Conservation (phyloP, 1,139 yeast species). For the Suzukiozyma palmioleophila region DNA sequence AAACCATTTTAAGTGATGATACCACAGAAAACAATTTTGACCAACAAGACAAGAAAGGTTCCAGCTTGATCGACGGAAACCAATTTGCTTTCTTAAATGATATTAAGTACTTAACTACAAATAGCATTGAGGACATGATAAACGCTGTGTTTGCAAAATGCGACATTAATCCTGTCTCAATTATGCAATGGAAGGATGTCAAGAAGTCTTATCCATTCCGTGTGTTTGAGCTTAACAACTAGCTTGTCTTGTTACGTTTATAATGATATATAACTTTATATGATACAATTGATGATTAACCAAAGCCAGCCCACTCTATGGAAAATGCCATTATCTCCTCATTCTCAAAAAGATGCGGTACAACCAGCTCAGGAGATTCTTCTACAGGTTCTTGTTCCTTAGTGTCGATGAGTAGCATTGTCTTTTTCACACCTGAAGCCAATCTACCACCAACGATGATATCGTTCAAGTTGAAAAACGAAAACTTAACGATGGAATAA, state of each 20-base stretch:
- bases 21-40: conserved; percentile 1
- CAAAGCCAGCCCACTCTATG: conserved; percentile 82
- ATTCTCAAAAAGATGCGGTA: background rate
- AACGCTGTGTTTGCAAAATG: background rate
- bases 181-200: background rate
- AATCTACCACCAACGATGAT: conserved; percentile 80
- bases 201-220: background rate
- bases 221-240: background rate
- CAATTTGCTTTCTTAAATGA: background rate
- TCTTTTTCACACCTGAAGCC: conserved; percentile 89
- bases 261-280: background rate
- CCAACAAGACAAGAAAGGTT: background rate
- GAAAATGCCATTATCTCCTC: conserved; percentile 43
- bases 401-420: conserved; percentile 64
- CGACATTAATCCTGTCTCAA: background rate
- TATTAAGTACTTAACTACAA: background rate
- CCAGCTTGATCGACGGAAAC: background rate
- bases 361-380: conserved; percentile 5
- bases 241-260: background rate
- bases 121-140: background rate
- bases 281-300: conserved; percentile 24
- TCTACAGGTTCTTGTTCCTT: conserved; percentile 9
- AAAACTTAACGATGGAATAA: conserved; percentile 64
- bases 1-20: conserved; percentile 26
- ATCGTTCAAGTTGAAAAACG: conserved; percentile 46